Percentiles rank a stretch among this genome's conserved stretches.
Evolutionary conservation across 257 asterid genomes (phyloP).

Genomic region (Solanum pennellii): DNA sequence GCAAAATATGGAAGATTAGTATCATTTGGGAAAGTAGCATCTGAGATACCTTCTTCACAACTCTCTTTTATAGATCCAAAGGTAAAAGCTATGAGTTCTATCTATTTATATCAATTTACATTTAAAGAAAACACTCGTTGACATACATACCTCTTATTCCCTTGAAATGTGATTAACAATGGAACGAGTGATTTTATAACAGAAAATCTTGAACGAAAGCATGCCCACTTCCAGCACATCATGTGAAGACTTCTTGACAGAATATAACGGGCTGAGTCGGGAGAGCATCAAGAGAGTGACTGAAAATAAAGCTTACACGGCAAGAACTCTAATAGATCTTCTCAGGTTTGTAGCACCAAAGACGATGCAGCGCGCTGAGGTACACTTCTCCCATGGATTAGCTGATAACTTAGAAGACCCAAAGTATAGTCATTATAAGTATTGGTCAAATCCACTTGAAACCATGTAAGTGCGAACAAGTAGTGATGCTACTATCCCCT

Average conservation of each 20-base stretch:
- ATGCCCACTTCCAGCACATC: conserved; percentile 16
- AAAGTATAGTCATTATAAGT: conserved; percentile 63
- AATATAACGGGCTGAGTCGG: conserved; percentile 52
- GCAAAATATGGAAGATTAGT: conserved; percentile 62
- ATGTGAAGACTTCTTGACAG: conserved; percentile 66
- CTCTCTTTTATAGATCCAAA: conserved; percentile 19
- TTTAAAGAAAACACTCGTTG: neutral
- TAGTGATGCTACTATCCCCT: neutral
- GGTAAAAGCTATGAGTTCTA: conserved; percentile 14
- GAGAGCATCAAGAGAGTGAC: conserved; percentile 37
- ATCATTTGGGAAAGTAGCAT: conserved; percentile 59
- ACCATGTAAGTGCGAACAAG: conserved; percentile 38
- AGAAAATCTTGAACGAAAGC: conserved; percentile 17
- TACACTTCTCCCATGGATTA: conserved; percentile 86
- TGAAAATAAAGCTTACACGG: conserved; percentile 52
- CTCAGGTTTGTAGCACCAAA: conserved; percentile 70
- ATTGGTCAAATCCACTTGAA: conserved; percentile 96
- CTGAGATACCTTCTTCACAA: conserved; percentile 47
- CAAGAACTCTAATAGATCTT: conserved; percentile 44
- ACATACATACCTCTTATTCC: neutral
- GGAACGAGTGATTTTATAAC: neutral
- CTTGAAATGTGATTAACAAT: neutral
- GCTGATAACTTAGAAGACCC: conserved; percentile 74
- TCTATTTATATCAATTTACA: neutral
- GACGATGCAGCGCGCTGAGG: conserved; percentile 73